Conservation (phyloP, 2,329 filamentous ascomycete species). For the Paraphoma chrysanthemicola region DNA sequence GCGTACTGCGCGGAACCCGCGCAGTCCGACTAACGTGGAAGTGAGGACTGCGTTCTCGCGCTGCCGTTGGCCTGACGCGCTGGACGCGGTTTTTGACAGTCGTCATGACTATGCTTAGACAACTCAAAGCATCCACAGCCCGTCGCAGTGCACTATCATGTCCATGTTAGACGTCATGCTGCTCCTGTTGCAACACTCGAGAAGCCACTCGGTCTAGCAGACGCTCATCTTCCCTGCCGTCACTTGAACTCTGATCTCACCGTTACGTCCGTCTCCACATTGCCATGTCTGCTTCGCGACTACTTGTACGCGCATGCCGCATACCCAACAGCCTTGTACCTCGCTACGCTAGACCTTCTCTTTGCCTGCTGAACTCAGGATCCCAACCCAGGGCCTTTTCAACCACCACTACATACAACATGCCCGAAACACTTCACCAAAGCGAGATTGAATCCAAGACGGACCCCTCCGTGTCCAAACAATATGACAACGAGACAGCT, state of each 20-base stretch:
- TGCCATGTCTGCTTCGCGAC: constrained; percentile 21
- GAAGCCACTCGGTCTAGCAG: constrained; percentile 7
- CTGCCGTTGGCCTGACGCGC: constrained; percentile 22
- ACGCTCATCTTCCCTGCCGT: constrained; percentile 2
- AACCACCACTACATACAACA: constrained; percentile 39
- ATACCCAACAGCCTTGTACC: constrained; percentile 2
- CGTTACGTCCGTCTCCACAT: constrained; percentile 20
- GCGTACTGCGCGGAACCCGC: neutral
- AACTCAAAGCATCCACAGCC: constrained; percentile 16
- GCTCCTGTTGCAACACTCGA: constrained; percentile 5
- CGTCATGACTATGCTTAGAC: constrained; percentile 33
- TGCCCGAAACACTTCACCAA: constrained; percentile 53
- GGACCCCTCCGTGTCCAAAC: constrained; percentile 58
- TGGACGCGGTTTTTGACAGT: constrained; percentile 19
- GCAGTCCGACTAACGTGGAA: neutral
- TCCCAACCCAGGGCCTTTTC: constrained; percentile 22
- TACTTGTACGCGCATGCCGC: constrained; percentile 23
- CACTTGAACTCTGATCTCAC: constrained; percentile 25
- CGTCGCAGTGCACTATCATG: constrained; percentile 12
- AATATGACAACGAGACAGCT: constrained; percentile 55
- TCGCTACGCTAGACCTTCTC: constrained; percentile 8
- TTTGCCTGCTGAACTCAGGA: neutral
- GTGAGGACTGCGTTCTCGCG: neutral
- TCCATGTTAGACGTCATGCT: constrained; percentile 27
- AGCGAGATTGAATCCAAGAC: constrained; percentile 51